phyloP scores from a whole-genome alignment of 75 land plant genomes.

The Adiantum capillusveneris region DNA sequence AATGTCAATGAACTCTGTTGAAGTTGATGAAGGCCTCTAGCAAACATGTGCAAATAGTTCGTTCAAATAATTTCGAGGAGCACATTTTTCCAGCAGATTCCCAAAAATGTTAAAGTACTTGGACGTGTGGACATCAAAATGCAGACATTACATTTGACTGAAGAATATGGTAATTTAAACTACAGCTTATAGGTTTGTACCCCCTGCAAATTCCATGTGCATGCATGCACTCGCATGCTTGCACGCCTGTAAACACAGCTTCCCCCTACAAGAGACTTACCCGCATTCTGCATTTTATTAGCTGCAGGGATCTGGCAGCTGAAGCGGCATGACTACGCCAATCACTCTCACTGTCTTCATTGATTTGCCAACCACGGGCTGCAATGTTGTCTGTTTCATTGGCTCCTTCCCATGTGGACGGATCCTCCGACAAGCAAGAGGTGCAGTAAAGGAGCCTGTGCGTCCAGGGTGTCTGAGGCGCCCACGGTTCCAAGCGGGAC shows the following conservation, averaged over 20 bases:
- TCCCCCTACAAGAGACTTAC: slow-evolving; percentile 30
- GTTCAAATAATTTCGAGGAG: neutral
- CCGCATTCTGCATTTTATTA: slow-evolving; percentile 73
- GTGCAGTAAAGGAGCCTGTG: slow-evolving; percentile 1
- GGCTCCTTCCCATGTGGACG: slow-evolving; percentile 32
- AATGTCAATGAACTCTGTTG: neutral
- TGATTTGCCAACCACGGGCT: slow-evolving; percentile 57
- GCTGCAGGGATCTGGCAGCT: slow-evolving; percentile 80
- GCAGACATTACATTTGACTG: too few species aligned
- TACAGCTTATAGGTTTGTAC: too few species aligned
- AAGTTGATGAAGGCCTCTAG: neutral
- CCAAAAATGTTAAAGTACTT: too few species aligned
- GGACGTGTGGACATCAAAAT: too few species aligned
- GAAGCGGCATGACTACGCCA: slow-evolving; percentile 98
- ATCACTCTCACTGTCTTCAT: slow-evolving; percentile 69
- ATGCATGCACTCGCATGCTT: too few species aligned
- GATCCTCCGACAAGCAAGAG: neutral
- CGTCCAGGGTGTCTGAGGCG: too few species aligned
- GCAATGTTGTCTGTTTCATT: slow-evolving; percentile 69
- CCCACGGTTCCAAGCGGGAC: too few species aligned
- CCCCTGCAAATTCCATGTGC: too few species aligned
- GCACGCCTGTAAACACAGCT: too few species aligned
- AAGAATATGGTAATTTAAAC: too few species aligned
- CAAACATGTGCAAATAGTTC: neutral
- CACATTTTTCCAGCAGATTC: too few species aligned